A percentile compares a stretch with the other conserved stretches of the same genome.
Conservation (phyloP, 2,329 filamentous ascomycete genomes). For the Cladophialophora bantiana region DNA sequence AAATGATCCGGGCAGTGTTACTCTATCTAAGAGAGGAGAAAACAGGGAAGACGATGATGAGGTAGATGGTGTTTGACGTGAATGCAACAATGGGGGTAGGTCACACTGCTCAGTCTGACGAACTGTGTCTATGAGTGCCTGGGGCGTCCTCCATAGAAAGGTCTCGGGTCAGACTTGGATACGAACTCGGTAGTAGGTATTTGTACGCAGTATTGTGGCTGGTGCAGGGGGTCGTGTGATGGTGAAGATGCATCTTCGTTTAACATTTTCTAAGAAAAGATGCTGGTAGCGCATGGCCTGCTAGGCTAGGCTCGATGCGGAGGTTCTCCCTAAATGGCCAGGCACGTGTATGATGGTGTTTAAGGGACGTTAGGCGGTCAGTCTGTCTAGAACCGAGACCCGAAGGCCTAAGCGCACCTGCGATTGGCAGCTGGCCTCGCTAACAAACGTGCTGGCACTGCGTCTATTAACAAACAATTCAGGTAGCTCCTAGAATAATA, state of each 20-base stretch:
- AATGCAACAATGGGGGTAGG: background rate
- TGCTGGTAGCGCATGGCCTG: background rate
- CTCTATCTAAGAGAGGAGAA: slow-evolving; percentile 1
- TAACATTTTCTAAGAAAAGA: slow-evolving; percentile 21
- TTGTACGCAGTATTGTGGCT: background rate
- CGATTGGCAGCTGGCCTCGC: background rate
- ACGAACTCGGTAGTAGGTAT: background rate
- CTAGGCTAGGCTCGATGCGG: slow-evolving; percentile 6
- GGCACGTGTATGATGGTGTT: background rate
- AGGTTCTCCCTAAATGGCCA: background rate
- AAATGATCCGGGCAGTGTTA: slow-evolving; percentile 6
- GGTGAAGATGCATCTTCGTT: background rate
- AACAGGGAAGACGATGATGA: slow-evolving; percentile 6
- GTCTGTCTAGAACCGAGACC: background rate
- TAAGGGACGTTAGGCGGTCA: background rate
- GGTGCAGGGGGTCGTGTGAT: slow-evolving; percentile 5
- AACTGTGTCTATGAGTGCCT: background rate
- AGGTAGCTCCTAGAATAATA: background rate
- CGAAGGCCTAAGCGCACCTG: background rate
- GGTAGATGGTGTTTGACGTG: slow-evolving; percentile 27
- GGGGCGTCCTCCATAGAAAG: no score
- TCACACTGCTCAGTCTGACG: slow-evolving; percentile 2
- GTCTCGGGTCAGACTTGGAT: no score
- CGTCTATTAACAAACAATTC: background rate
- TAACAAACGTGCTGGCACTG: background rate